Conservation (phyloP, 192 early-diverging fungal genomes). For the Backusella psychrophila region DNA sequence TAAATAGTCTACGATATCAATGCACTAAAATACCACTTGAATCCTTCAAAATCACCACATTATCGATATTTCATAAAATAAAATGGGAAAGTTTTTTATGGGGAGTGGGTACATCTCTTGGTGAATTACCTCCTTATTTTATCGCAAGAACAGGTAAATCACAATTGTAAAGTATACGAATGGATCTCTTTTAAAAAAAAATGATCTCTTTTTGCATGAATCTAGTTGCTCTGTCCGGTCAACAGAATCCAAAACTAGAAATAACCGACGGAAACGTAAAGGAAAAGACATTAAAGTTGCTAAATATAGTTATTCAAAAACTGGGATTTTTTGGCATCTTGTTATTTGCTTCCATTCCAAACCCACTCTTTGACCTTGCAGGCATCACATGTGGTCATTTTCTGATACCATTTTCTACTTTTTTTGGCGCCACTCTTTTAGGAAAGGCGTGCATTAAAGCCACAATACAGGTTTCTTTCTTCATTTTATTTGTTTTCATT, state of each 20-base stretch:
- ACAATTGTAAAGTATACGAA: no score
- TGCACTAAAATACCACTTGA: not conserved
- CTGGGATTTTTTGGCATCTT: conserved; percentile 92
- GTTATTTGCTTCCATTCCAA: conserved; percentile 93
- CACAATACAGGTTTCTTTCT: conserved; percentile 68
- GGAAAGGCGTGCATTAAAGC: conserved; percentile 92
- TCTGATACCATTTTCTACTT: conserved; percentile 86
- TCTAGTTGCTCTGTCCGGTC: conserved; percentile 55
- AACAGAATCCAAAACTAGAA: conserved; percentile 45
- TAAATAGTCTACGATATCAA: conserved; percentile 1
- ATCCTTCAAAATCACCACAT: conserved; percentile 46
- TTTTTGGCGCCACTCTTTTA: conserved; percentile 93
- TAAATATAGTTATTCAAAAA: conserved; percentile 69
- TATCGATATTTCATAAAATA: conserved; percentile 67
- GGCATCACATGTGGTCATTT: conserved; percentile 96
- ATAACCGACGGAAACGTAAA: conserved; percentile 52
- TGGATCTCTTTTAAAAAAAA: no score
- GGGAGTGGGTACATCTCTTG: conserved; percentile 49
- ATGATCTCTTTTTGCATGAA: not conserved
- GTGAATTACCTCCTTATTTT: conserved; percentile 95
- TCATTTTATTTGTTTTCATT: not conserved
- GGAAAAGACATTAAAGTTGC: conserved; percentile 62
- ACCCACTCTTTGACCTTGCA: conserved; percentile 94
- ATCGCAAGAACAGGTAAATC: conserved; percentile 84
- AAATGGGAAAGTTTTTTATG: conserved; percentile 53